Evolutionary conservation across 1,284 basidiomycete species (phyloP).

Genomic region (Pyrrhoderma lamaoense): DNA sequence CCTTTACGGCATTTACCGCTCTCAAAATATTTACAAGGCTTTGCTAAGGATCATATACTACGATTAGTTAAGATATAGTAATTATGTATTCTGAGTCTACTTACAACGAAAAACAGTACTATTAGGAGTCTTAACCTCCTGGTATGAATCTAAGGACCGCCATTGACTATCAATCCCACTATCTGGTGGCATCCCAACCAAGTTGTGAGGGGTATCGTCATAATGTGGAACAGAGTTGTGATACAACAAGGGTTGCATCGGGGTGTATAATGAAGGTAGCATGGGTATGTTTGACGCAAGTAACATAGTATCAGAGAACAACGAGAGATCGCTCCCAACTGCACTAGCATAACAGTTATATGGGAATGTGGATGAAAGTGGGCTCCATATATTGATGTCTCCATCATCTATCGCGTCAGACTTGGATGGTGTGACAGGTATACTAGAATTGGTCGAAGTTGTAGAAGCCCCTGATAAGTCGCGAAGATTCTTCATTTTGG

Average conservation of each 20-base stretch:
- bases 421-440: conserved; percentile 1
- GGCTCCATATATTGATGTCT: conserved; percentile 1
- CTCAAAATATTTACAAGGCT: conserved; percentile 56
- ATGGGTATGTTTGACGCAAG: too few species aligned
- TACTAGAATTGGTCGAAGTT: conserved; percentile 7
- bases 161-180: neutral
- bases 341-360: too few species aligned
- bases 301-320: too few species aligned
- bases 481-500: neutral
- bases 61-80: neutral
- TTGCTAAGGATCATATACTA: conserved; percentile 31
- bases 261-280: too few species aligned
- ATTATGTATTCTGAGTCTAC: neutral
- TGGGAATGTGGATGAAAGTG: neutral
- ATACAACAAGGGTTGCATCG: too few species aligned
- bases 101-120: conserved; percentile 4
- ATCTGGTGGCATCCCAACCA: neutral
- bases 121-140: neutral
- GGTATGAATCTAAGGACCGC: conserved; percentile 3
- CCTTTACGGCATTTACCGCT: conserved; percentile 50
- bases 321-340: too few species aligned
- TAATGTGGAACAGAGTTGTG: too few species aligned
- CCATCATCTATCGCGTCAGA: neutral
- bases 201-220: too few species aligned
- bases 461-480: neutral